Evolutionary conservation across 352 stramenopile genomes (phyloP).

Genomic region (Globisporangium cederbergense): DNA sequence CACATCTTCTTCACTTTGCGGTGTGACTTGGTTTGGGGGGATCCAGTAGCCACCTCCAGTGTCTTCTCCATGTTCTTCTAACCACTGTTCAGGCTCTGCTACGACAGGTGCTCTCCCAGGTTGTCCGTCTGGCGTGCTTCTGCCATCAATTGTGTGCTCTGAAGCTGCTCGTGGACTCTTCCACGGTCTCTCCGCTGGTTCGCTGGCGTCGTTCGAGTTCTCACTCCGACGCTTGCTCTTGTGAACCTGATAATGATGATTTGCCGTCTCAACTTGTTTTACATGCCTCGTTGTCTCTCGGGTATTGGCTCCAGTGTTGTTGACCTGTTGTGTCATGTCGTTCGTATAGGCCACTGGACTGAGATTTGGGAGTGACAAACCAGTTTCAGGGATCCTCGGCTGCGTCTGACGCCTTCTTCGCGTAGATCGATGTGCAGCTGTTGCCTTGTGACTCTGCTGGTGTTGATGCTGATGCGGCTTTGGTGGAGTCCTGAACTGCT

Average conservation of each 20-base stretch:
- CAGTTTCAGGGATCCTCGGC: constrained; percentile 4
- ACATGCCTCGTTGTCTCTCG: background rate
- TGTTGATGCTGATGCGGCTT: constrained; percentile 1
- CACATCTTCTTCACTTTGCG: constrained; percentile 2
- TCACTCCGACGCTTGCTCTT: constrained; percentile 18
- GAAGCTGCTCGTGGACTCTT: constrained; percentile 15
- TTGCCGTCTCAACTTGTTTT: background rate
- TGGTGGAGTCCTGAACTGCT: constrained; percentile 1
- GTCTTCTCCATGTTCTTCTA: background rate
- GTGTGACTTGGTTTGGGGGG: background rate
- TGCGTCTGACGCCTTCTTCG: constrained; percentile 12
- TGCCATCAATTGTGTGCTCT: background rate
- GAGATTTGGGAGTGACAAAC: constrained; percentile 2
- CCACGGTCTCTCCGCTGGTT: background rate
- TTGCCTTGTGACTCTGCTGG: background rate
- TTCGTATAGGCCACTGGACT: background rate
- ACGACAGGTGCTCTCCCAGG: background rate
- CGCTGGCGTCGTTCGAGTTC: background rate
- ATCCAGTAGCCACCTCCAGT: background rate
- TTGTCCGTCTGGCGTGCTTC: background rate
- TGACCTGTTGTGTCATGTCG: background rate
- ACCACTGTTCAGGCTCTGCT: background rate
- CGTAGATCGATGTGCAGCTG: background rate
- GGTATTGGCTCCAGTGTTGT: background rate
- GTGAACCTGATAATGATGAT: background rate